phyloP scores from a whole-genome alignment of 2,329 filamentous ascomycete species.

The Venturia effusa region DNA sequence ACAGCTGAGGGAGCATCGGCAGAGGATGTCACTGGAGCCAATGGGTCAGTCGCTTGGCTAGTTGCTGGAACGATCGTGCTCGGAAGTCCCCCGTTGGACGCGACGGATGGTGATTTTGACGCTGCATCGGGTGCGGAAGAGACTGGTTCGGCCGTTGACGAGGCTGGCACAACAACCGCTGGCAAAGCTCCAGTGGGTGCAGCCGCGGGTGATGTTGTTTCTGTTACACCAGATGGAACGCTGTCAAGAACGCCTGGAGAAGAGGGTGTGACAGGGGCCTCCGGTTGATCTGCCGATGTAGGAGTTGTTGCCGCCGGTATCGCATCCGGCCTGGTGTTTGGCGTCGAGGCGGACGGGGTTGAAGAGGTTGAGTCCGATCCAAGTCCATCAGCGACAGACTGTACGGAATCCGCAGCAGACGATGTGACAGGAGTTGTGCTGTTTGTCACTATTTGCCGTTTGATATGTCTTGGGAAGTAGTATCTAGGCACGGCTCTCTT shows the following conservation, averaged over 20 bases:
- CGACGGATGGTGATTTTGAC: neutral
- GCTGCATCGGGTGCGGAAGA: neutral
- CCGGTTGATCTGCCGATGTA: neutral
- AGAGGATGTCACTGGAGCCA: neutral
- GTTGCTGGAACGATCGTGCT: neutral
- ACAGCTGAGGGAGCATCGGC: neutral
- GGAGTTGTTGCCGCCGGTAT: neutral
- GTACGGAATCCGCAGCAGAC: conserved; percentile 6
- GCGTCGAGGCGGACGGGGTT: neutral
- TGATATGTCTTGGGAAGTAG: conserved; percentile 37
- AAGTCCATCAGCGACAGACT: neutral
- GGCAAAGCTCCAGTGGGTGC: neutral
- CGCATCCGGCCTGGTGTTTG: neutral
- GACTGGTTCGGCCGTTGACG: neutral
- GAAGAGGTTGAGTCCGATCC: neutral
- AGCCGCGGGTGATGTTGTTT: neutral
- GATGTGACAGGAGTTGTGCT: conserved; percentile 18
- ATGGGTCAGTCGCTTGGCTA: neutral
- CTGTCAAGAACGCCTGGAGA: neutral
- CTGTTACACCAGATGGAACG: neutral
- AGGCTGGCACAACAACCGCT: neutral
- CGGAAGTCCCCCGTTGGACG: neutral
- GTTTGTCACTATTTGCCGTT: conserved; percentile 30
- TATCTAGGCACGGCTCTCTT: conserved; percentile 26
- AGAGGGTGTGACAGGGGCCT: neutral